Percentiles rank a stretch among this genome's conserved stretches.
phyloP scores from a whole-genome alignment of 257 asterid species.

The Orobanche coerulescens region DNA sequence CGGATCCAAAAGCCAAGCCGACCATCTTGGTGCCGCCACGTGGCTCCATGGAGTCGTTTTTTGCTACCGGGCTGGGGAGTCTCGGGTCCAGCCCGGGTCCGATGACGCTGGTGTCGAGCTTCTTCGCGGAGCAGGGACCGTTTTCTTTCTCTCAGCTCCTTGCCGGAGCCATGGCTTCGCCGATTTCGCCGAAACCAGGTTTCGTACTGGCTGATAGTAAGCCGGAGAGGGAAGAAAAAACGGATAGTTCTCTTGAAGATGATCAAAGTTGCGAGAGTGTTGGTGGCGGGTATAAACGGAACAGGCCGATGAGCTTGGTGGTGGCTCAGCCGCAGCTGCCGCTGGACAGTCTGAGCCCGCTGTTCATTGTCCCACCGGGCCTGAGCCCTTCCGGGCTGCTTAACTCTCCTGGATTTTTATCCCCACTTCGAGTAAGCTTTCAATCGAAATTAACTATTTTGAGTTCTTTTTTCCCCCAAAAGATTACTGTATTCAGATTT shows the following conservation, averaged over 20 bases:
- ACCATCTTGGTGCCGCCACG: constrained; percentile 53
- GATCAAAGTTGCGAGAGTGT: constrained; percentile 21
- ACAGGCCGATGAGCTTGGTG: constrained; percentile 61
- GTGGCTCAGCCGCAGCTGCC: constrained; percentile 51
- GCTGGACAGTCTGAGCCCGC: constrained; percentile 43
- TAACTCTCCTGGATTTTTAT: constrained; percentile 74
- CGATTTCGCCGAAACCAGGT: constrained; percentile 29
- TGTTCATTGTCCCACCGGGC: constrained; percentile 65
- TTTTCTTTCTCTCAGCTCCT: constrained; percentile 75
- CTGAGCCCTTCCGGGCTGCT: constrained; percentile 75
- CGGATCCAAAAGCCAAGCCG: constrained; percentile 34
- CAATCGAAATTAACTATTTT: no score
- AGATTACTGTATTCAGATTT: no score
- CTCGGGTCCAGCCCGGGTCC: constrained; percentile 69
- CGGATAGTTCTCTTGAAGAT: constrained; percentile 13
- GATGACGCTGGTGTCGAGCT: constrained; percentile 46
- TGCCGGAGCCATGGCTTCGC: constrained; percentile 90
- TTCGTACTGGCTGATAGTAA: neutral
- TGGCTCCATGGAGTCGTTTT: constrained; percentile 42
- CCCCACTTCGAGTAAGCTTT: constrained; percentile 70
- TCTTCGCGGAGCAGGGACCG: constrained; percentile 55
- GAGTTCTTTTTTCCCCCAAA: no score
- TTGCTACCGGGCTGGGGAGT: constrained; percentile 29
- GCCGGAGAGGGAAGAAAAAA: constrained; percentile 10
- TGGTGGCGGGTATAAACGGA: constrained; percentile 55